Evolutionary conservation across 2,329 filamentous ascomycete genomes (phyloP), one percentile per base, ranked within the genome.

Genomic region (Cladobotryum mycophilum): DNA sequence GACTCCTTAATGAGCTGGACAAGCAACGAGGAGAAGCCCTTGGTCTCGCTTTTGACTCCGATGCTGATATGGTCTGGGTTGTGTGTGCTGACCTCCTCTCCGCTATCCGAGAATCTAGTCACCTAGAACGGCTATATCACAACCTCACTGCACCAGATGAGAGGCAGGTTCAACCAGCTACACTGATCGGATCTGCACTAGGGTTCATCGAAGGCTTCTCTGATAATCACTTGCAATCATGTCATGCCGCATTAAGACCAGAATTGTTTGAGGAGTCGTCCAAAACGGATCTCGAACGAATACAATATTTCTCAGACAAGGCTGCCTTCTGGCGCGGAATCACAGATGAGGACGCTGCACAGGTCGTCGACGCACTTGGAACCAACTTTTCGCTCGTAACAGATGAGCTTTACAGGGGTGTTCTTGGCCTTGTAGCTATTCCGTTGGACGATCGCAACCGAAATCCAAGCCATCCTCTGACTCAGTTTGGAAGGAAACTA

Each of bases 1-100:
- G 90, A 33, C 77, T 97, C 15, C 78, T 95, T 15, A 77, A 88
- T 12, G 91, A 96, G 64, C 73, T 99, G 38, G 90, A 97, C 64
- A 90, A 87, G 61, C 85, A 89, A 61, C 80, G 91, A 61, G 86
- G 87, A 15, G 91, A 96, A 62, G 85, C 88, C 0, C 70, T 97
- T 41, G 84, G 88, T 1, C 73, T 97, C 41, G 81, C 84, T 1
- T 83, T 88, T 49, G 93, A 97, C 61, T 67, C 78, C 1, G 76
- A 80, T 44, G 76, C 79, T 9, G 84, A 85, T 45, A 79, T 91
- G 71, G 81, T 89, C 2, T 96, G 90, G 89, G 78, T 95, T 43
- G 77, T 95, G 4, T 86, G 89, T 60, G 84, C 91, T 1, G 91
- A 96, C 67, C 82, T 86, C 33, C 75, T 95, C 45, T 86, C 88